Conservation (phyloP, 2,329 filamentous ascomycete species). For the Arthrobotrys megalospora region DNA sequence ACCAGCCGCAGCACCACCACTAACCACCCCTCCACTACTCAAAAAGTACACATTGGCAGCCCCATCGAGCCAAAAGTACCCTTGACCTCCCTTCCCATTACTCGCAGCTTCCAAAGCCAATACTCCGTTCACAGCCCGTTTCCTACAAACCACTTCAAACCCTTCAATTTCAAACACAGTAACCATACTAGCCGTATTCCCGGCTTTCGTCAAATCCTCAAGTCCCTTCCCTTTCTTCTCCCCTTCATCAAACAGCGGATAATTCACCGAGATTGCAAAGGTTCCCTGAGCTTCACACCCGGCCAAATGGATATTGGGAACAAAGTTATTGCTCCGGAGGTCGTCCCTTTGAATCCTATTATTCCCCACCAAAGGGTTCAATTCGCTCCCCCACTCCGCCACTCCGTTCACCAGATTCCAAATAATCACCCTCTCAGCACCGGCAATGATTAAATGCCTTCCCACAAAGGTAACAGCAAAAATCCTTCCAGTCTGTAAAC, state of each 20-base stretch:
- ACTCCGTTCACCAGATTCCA: slow-evolving; percentile 88
- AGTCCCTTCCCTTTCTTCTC: slow-evolving; percentile 28
- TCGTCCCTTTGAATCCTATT: neutral
- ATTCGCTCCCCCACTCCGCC: slow-evolving; percentile 73
- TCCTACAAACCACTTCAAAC: slow-evolving; percentile 39
- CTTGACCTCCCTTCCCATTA: slow-evolving; percentile 37
- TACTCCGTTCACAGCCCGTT: slow-evolving; percentile 43
- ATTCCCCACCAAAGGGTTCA: slow-evolving; percentile 29
- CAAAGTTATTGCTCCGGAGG: slow-evolving; percentile 38
- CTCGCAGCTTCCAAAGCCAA: slow-evolving; percentile 39
- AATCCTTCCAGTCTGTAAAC: slow-evolving; percentile 77
- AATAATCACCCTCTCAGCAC: slow-evolving; percentile 79
- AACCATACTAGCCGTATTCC: slow-evolving; percentile 54
- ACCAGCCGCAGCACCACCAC: slow-evolving; percentile 20
- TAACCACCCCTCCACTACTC: slow-evolving; percentile 48
- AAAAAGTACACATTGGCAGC: slow-evolving; percentile 57
- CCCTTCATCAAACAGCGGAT: slow-evolving; percentile 29
- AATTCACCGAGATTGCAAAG: slow-evolving; percentile 54
- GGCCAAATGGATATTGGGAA: slow-evolving; percentile 53
- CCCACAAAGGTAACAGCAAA: slow-evolving; percentile 80
- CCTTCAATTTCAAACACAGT: slow-evolving; percentile 38
- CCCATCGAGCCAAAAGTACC: slow-evolving; percentile 55
- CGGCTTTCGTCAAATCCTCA: slow-evolving; percentile 46
- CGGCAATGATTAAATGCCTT: slow-evolving; percentile 80
- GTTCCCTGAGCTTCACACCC: slow-evolving; percentile 31